A percentile compares a stretch with the other conserved stretches of the same genome.
phyloP scores from a whole-genome alignment of 257 asterid species.

The Solanum paucissectum region DNA sequence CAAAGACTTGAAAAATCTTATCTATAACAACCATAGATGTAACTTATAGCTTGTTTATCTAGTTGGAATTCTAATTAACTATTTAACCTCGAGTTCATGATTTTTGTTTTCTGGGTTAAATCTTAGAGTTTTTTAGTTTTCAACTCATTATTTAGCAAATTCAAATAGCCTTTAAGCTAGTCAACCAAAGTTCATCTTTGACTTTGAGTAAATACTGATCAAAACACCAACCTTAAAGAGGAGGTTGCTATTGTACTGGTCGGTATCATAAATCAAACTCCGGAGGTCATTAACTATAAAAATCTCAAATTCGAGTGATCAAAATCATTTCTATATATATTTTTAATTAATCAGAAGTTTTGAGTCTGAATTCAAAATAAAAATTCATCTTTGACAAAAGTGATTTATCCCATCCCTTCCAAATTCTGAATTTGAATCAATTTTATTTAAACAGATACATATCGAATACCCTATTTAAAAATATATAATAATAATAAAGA shows the following conservation, averaged over 20 bases:
- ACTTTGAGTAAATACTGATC: background rate
- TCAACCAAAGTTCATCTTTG: background rate
- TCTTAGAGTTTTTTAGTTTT: background rate
- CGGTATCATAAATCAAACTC: background rate
- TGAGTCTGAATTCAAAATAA: accelerated
- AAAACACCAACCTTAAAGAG: background rate
- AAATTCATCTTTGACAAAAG: background rate
- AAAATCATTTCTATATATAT: background rate
- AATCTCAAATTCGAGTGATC: background rate
- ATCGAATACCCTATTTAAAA: too few species aligned
- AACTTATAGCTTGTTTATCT: background rate
- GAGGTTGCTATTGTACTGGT: background rate
- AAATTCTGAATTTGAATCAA: background rate
- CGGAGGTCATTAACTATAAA: background rate
- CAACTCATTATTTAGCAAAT: background rate
- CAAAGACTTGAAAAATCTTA: background rate
- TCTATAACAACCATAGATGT: background rate
- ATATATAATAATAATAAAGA: background rate
- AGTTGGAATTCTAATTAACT: background rate
- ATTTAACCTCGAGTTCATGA: background rate
- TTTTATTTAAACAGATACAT: background rate
- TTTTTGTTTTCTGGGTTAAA: background rate
- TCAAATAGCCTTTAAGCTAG: background rate
- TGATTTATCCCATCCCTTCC: background rate
- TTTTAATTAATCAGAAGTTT: background rate